These are phyloP conservation scores for Microcos paniculata DNA, from an alignment of 345 rosid genomes.

Conservation along the genomic window DNA sequence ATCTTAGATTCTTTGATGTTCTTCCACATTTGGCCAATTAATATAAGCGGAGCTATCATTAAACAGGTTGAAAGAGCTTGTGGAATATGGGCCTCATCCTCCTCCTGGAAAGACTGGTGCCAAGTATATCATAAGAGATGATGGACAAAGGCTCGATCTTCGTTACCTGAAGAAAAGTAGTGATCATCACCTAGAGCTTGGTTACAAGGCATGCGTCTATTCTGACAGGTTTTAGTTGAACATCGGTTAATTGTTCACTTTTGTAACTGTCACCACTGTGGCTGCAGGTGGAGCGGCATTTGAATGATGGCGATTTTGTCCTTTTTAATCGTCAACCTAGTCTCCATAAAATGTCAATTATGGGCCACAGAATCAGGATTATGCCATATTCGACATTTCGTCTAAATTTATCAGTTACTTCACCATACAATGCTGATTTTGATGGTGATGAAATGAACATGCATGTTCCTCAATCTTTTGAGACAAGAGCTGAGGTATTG, in stretches of 20 bases:
- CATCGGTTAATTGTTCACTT: background rate
- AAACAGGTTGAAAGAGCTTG: conserved; percentile 86
- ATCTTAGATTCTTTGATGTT: background rate
- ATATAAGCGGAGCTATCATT: background rate
- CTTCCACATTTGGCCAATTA: background rate
- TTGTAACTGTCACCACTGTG: conserved; percentile 8
- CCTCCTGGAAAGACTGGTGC: conserved; percentile 99
- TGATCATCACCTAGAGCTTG: conserved; percentile 97
- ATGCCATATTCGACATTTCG: conserved; percentile 99
- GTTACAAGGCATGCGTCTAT: conserved; percentile 60
- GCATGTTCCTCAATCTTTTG: conserved; percentile 97
- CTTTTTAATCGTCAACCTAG: conserved; percentile 98
- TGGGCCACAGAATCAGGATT: conserved; percentile 95
- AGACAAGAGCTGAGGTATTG: conserved; percentile 94
- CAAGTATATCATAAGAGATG: conserved; percentile 93
- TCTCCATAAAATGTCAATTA: conserved; percentile 97
- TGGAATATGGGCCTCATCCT: conserved; percentile 96
- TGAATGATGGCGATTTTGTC: conserved; percentile 88
- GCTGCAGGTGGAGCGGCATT: conserved; percentile 76
- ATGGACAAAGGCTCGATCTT: conserved; percentile 97
- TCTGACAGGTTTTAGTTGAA: background rate
- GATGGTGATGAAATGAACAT: conserved; percentile 99
- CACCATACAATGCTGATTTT: conserved; percentile 99
- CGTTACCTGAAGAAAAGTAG: conserved; percentile 98
- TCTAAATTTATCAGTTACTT: conserved; percentile 86